Base-by-base conservation (phyloP, 1,284 basidiomycete species). In the Rhodotorula sp. region DNA sequence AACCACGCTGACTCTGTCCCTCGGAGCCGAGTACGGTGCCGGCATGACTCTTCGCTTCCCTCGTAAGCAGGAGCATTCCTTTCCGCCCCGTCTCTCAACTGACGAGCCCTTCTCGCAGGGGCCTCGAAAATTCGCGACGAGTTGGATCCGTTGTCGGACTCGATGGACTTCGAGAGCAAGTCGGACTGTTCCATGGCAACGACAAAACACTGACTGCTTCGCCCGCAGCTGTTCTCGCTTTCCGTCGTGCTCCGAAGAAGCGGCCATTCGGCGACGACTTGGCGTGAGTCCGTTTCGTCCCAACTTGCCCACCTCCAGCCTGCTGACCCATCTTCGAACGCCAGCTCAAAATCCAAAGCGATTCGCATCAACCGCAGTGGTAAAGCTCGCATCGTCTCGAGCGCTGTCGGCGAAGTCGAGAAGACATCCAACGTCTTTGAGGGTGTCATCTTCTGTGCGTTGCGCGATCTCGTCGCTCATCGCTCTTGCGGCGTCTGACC, bases 381-480 rank as follows among this genome's bases (percentile, higher is more conserved):
- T 30, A 83, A 91, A 64, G 84, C 87, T 7, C 86, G 85, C 74
- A 87, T 88, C 76, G 83, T 85, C 73, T 88, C 89, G 10, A 83
- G 86, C 22, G 85, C 85, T 62, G 78, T 87, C 13, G 85, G 85
- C 64, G 84, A 85, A 9, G 82, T 91, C 11, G 73, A 84, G 46
- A 82, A 87, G 1, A 83, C 87, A 72, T 86, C 85, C 16, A 79
- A 86, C 51, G 79, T 94, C 24, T 92, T 96, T 75, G 82, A 86
- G 16, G 88, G 84, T 30, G 83, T 88, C 79, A 89, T 85, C 52
- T 94, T 95, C 78, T 87, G 92, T 93, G 66, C 77, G 88, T 83
- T 10, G 22, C 28, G 51, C 34, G 16, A 4, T 6, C 5, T 4
- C 7, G 1, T n/a, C 8, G 5, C 5, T 3, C 30, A 13, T 24